Base-by-base conservation (phyloP, 495 filamentous ascomycete genomes). In the Penicillium cinerascens region DNA sequence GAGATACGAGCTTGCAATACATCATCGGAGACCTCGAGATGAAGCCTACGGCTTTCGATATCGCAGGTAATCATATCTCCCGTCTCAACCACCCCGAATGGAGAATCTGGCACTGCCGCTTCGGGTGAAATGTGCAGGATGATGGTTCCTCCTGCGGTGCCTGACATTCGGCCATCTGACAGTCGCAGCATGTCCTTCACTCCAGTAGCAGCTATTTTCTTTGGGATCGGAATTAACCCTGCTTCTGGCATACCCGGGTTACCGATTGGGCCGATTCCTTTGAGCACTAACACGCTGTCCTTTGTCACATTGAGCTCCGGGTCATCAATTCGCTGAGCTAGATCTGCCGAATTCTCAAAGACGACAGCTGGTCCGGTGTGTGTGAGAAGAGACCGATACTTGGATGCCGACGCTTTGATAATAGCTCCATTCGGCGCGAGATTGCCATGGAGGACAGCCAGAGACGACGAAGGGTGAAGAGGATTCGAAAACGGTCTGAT, bases 171-270 rank as follows among this genome's bases (percentile, higher is more conserved):
- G 0, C 85, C 84, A 57, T 88, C 85, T 0, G 80, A 83, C 1
- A 88, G 63, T 0, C 85, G 69, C 36, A 88, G 63, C 85, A 88
- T 88, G 63, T 87, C 85, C 39, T 64, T 65, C 0, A 86, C 81
- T 0, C 84, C 84, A n/a, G 64, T 58, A 2, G 65, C 69, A 0
- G 77, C 82, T 6, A 87, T 70, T 51, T 84, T 85, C 27, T 80
- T 74, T 25, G 84, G 84, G 11, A 87, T 85, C 1, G 83, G 84
- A 10, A 87, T 76, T 4, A 86, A 57, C 8, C 82, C 83, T 37
- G 83, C 83, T 65, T 87, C 84, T 4, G 84, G 84, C 84, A 87
- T 87, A 0, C 84, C 84, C 0, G 83, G 83, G 52, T 82, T 81
- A 0, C 84, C 84, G 1, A 86, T 74, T 4, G 83, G 82, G 0